These are phyloP conservation scores for Pyrenula aspistea DNA, from an alignment of 495 filamentous ascomycete genomes.

Conservation along the genomic window DNA sequence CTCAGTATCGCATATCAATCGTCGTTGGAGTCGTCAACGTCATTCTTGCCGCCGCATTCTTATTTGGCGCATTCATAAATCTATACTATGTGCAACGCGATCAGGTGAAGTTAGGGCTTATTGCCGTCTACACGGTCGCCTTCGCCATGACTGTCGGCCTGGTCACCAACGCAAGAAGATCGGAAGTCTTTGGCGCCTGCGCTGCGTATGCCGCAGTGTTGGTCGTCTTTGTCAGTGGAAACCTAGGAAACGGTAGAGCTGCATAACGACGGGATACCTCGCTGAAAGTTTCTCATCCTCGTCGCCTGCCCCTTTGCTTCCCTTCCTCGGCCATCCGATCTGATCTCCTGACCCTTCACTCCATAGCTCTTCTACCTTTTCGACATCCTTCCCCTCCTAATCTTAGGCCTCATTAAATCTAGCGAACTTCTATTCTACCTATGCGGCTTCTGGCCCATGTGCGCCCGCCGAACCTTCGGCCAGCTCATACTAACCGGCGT, in stretches of 20 bases:
- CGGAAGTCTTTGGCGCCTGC: constrained; percentile 14
- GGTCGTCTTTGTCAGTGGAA: constrained; percentile 8
- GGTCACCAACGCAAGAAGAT: constrained; percentile 15
- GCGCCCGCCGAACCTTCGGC: not conserved
- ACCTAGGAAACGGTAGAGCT: not conserved
- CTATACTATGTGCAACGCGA: constrained; percentile 6
- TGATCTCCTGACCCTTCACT: not conserved
- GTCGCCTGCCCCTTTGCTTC: too few species aligned
- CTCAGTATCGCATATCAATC: not conserved
- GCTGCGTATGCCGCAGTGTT: constrained; percentile 14
- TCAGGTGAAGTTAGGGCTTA: constrained; percentile 11
- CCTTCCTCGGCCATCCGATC: too few species aligned
- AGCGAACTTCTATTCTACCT: not conserved
- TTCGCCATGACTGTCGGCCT: constrained; percentile 14
- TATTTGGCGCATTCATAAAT: constrained; percentile 14
- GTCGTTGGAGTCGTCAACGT: constrained; percentile 6
- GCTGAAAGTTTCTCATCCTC: too few species aligned
- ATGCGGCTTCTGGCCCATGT: not conserved
- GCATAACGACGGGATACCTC: not conserved
- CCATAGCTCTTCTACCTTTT: not conserved
- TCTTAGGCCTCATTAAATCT: not conserved
- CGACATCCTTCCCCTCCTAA: not conserved
- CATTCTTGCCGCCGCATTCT: constrained; percentile 9
- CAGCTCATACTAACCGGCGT: not conserved
- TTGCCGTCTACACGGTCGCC: constrained; percentile 12